Percentiles rank a stretch among this genome's conserved stretches.
phyloP scores from a whole-genome alignment of 805 yeast species.

The Metschnikowia peoriensis region DNA sequence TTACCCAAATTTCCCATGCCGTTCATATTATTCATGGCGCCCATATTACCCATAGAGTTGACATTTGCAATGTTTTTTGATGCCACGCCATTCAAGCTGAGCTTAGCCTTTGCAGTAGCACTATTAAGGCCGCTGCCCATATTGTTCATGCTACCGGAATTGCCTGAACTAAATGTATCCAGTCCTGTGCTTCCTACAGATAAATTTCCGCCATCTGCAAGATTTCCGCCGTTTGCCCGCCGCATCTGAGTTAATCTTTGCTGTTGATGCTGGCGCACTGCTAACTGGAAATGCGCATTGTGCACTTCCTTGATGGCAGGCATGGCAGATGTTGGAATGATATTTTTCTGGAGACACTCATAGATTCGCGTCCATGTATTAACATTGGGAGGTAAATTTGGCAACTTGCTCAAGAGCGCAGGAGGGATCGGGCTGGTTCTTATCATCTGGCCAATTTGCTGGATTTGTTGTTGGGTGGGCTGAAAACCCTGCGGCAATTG shows the following conservation, averaged over 20 bases:
- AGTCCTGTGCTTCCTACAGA: conserved; percentile 3
- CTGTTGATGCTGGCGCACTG: conserved; percentile 50
- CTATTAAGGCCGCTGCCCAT: not conserved
- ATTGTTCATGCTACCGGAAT: not conserved
- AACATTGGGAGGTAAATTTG: conserved; percentile 73
- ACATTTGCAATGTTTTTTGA: conserved; percentile 8
- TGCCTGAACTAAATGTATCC: not conserved
- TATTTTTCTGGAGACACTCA: conserved; percentile 56
- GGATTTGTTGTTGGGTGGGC: conserved; percentile 32
- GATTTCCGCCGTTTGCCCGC: conserved; percentile 8
- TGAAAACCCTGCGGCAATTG: conserved; percentile 12
- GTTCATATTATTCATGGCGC: conserved; percentile 4
- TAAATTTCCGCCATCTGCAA: not conserved
- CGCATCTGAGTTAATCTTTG: conserved; percentile 28
- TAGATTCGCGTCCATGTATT: conserved; percentile 81
- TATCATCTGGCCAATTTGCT: conserved; percentile 43
- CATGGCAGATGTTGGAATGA: conserved; percentile 57
- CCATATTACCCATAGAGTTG: conserved; percentile 4
- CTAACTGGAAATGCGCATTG: conserved; percentile 59
- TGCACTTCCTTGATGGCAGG: conserved; percentile 65
- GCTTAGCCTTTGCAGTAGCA: conserved; percentile 1
- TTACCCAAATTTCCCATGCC: conserved; percentile 1
- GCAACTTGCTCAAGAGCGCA: conserved; percentile 60
- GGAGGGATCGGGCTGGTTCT: conserved; percentile 72
- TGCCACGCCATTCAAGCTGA: conserved; percentile 3